Conservation (phyloP, 148 eudicot genomes). For the Pharnaceum exiguum region DNA sequence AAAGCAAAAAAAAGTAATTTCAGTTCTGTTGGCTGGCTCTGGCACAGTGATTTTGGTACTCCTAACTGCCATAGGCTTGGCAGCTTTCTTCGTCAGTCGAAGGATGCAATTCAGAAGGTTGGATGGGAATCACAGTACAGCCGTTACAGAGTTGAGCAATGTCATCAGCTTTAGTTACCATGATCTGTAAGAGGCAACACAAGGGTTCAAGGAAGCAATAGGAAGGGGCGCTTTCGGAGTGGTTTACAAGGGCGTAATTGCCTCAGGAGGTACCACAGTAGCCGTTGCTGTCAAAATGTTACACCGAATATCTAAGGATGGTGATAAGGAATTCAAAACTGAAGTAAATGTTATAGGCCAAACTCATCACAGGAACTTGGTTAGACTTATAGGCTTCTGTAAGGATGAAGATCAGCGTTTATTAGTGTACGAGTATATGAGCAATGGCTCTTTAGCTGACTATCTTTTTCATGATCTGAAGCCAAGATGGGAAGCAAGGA, state of each 20-base stretch:
- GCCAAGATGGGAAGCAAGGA: constrained; percentile 38
- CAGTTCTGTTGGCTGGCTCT: constrained; percentile 24
- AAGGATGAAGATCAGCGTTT: constrained; percentile 41
- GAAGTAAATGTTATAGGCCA: constrained; percentile 40
- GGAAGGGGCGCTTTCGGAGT: constrained; percentile 25
- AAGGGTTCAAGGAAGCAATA: constrained; percentile 43
- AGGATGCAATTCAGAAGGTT: neutral
- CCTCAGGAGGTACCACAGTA: neutral
- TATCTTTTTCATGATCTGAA: constrained; percentile 25
- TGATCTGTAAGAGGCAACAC: constrained; percentile 43
- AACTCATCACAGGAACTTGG: constrained; percentile 46
- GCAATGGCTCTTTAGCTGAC: constrained; percentile 39
- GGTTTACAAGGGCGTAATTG: constrained; percentile 46
- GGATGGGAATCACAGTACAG: constrained; percentile 1
- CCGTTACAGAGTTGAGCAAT: constrained; percentile 11
- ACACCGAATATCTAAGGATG: constrained; percentile 19
- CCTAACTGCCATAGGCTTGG: constrained; percentile 10
- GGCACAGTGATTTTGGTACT: constrained; percentile 16
- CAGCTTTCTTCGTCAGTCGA: constrained; percentile 3
- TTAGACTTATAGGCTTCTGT: constrained; percentile 42
- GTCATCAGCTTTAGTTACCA: constrained; percentile 29
- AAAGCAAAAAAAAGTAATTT: constrained; percentile 1
- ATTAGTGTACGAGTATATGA: constrained; percentile 44
- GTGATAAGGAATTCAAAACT: constrained; percentile 40
- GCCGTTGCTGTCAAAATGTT: constrained; percentile 20